phyloP scores from a whole-genome alignment of 1,284 basidiomycete species.

The Schizophyllum commune region DNA sequence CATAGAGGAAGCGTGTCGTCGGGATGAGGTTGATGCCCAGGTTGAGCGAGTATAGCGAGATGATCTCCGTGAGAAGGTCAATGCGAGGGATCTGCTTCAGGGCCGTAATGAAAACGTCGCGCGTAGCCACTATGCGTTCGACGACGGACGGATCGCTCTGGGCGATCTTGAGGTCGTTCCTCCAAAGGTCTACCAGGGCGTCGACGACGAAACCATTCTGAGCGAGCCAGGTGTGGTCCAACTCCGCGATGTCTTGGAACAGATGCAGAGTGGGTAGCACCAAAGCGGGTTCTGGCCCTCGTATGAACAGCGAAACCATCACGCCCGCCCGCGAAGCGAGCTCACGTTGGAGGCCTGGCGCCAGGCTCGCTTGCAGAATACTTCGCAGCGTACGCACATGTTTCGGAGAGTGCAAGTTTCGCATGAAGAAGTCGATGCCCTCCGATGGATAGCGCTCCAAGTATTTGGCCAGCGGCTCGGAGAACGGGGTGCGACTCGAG shows the following conservation, averaged over 20 bases:
- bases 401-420: constrained; percentile 66
- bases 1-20: constrained; percentile 85
- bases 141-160: constrained; percentile 39
- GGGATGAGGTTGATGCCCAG: constrained; percentile 78
- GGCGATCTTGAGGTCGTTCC: constrained; percentile 44
- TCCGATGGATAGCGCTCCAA: constrained; percentile 87
- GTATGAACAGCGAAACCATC: constrained; percentile 56
- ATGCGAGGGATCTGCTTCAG: constrained; percentile 66
- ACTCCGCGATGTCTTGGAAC: constrained; percentile 61
- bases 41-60: constrained; percentile 77
- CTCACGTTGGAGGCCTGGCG: constrained; percentile 72
- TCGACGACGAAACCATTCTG: constrained; percentile 62
- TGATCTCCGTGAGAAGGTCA: constrained; percentile 85
- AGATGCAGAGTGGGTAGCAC: constrained; percentile 69
- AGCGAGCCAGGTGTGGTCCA: constrained; percentile 69
- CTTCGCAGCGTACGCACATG: constrained; percentile 77
- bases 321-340: constrained; percentile 56
- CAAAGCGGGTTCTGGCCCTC: constrained; percentile 32
- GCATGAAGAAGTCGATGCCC: constrained; percentile 80
- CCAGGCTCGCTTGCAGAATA: constrained; percentile 71
- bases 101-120: constrained; percentile 73
- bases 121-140: constrained; percentile 63
- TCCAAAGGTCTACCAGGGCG: constrained; percentile 69
- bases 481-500: constrained; percentile 87
- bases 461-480: constrained; percentile 87